Evolutionary conservation across 2,329 filamentous ascomycete genomes (phyloP).

Genomic region (Dactylellina sp.): DNA sequence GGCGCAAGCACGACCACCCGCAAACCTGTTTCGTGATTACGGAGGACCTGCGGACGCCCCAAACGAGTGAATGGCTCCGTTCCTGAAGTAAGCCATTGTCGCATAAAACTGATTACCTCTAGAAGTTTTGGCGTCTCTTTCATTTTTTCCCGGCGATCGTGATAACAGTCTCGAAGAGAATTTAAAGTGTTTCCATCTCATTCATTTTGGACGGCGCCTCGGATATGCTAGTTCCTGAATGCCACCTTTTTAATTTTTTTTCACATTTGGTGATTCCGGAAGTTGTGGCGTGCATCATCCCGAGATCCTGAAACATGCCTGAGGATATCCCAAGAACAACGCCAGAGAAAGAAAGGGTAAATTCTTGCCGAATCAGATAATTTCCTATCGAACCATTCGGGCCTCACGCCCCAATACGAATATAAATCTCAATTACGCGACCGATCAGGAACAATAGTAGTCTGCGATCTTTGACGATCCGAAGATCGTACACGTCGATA

Average conservation of each 20-base stretch:
- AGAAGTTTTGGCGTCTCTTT: too few relatives aligned
- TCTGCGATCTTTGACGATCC: too few relatives aligned
- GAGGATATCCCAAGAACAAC: neutral
- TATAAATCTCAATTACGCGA: constrained; percentile 4
- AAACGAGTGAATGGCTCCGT: neutral
- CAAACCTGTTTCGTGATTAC: constrained; percentile 36
- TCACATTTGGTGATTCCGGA: neutral
- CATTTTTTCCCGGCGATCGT: too few relatives aligned
- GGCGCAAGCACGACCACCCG: constrained; percentile 18
- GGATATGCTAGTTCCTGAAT: neutral
- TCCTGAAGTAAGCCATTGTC: constrained; percentile 12
- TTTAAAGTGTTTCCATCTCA: too few relatives aligned
- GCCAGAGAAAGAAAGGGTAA: neutral
- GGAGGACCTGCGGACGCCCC: constrained; percentile 6
- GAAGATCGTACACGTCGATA: too few relatives aligned
- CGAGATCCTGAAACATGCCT: constrained; percentile 41
- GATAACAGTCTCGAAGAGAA: too few relatives aligned
- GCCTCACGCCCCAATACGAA: too few relatives aligned
- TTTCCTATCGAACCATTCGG: too few relatives aligned
- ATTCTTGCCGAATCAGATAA: constrained; percentile 8
- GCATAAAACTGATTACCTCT: neutral
- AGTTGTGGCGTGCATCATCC: constrained; percentile 22
- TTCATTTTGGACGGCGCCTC: constrained; percentile 1
- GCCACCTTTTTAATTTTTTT: neutral
- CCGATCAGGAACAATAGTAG: neutral